Percentiles rank a stretch among this genome's conserved stretches.
These are phyloP conservation scores for Saraca asoca DNA, from an alignment of 331 rosid genomes.

Conservation along the genomic window DNA sequence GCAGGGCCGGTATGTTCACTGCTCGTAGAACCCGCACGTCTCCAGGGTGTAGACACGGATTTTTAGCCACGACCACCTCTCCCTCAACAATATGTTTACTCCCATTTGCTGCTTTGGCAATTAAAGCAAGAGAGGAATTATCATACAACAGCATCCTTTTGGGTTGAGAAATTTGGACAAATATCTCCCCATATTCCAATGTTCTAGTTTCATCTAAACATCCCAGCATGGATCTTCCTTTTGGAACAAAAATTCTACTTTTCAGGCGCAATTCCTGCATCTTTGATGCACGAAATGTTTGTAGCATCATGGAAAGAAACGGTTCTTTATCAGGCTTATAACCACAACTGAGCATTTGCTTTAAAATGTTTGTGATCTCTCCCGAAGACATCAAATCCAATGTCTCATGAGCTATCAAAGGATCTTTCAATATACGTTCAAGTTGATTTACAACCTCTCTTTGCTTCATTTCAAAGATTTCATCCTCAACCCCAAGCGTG, in stretches of 20 bases:
- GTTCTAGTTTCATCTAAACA: too few relatives aligned
- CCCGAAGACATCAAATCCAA: constrained; percentile 55
- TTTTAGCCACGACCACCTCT: too few relatives aligned
- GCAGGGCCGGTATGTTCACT: too few relatives aligned
- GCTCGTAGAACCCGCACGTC: too few relatives aligned
- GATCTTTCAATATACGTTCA: constrained; percentile 48
- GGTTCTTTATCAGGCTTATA: constrained; percentile 54
- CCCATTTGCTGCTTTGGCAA: too few relatives aligned
- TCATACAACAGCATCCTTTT: too few relatives aligned
- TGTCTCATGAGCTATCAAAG: constrained; percentile 49
- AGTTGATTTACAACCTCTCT: constrained; percentile 47
- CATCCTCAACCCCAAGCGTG: constrained; percentile 48
- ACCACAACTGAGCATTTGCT: constrained; percentile 53
- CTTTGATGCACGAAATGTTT: constrained; percentile 52
- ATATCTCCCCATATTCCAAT: too few relatives aligned
- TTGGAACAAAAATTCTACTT: constrained; percentile 49
- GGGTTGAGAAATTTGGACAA: too few relatives aligned
- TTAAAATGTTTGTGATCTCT: constrained; percentile 49
- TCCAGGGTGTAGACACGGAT: too few relatives aligned
- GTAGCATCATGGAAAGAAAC: constrained; percentile 61
- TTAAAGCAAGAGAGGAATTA: too few relatives aligned
- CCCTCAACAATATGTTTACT: too few relatives aligned
- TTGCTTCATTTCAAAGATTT: constrained; percentile 46
- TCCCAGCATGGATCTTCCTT: constrained; percentile 32
- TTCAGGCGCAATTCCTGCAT: constrained; percentile 49